phyloP scores from a whole-genome alignment of 768 basidiomycete species.

The Mycena epipterygia region DNA sequence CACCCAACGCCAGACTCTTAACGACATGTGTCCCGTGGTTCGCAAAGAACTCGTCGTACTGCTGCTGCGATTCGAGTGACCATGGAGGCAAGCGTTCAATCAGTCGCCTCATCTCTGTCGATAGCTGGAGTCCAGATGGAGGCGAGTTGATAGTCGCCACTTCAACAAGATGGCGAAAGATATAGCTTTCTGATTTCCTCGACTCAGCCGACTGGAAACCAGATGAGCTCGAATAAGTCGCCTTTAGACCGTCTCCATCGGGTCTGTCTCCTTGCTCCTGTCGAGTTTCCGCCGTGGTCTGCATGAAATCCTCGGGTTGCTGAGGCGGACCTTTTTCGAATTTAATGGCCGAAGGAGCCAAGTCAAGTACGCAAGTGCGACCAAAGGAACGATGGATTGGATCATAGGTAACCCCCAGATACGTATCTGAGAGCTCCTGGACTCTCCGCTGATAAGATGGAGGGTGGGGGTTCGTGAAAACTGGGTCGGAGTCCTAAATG shows the following conservation, averaged over 20 bases:
- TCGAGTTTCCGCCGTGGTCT: too few species aligned
- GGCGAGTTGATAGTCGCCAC: not conserved
- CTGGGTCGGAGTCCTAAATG: not conserved
- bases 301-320: not conserved
- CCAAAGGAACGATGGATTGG: not conserved
- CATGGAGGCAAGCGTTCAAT: conserved; percentile 6
- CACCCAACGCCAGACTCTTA: conserved; percentile 9
- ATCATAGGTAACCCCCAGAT: not conserved
- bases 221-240: conserved; percentile 11
- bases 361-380: not conserved
- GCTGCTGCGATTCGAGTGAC: not conserved
- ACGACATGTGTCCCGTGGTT: conserved; percentile 18
- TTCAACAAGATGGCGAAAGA: not conserved
- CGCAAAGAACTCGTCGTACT: conserved; percentile 15
- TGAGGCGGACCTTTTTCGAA: not conserved
- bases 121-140: not conserved
- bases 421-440: not conserved
- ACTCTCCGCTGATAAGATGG: not conserved
- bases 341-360: not conserved
- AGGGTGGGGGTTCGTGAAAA: not conserved
- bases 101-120: conserved; percentile 4
- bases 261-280: too few species aligned
- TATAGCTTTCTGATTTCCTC: not conserved
- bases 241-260: too few species aligned
- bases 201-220: conserved; percentile 14